Evolutionary conservation across 768 basidiomycete species (phyloP).

Genomic region (Hygrophorus russula): DNA sequence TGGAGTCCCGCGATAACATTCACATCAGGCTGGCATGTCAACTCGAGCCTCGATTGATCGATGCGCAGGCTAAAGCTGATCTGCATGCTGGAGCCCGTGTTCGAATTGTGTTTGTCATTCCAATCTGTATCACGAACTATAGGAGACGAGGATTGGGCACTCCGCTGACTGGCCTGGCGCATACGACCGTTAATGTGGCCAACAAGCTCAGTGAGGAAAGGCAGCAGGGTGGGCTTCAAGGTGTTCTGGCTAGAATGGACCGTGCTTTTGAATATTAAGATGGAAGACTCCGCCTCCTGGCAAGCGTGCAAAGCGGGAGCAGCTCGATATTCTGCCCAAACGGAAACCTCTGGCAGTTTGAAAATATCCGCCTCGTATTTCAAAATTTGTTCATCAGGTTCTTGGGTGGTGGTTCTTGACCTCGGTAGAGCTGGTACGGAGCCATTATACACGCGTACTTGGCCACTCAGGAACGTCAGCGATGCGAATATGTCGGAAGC

Average conservation of each 20-base stretch:
- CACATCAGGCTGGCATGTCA: constrained; percentile 86
- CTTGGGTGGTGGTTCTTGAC: constrained; percentile 24
- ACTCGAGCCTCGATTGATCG: constrained; percentile 75
- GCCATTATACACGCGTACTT: constrained; percentile 60
- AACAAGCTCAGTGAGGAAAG: constrained; percentile 73
- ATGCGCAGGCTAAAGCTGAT: constrained; percentile 86
- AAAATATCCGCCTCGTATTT: constrained; percentile 51
- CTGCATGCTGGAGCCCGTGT: constrained; percentile 41
- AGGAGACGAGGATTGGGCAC: constrained; percentile 3
- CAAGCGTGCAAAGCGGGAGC: constrained; percentile 29
- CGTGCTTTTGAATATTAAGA: constrained; percentile 75
- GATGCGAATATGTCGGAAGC: constrained; percentile 55
- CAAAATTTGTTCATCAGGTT: constrained; percentile 42
- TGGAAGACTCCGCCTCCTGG: constrained; percentile 36
- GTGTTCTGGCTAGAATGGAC: constrained; percentile 84
- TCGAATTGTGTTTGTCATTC: not conserved
- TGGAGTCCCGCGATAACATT: constrained; percentile 83
- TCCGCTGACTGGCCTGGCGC: constrained; percentile 32
- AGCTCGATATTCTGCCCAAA: constrained; percentile 76
- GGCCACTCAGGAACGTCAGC: constrained; percentile 75
- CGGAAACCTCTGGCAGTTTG: constrained; percentile 65
- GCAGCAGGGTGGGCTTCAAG: constrained; percentile 70
- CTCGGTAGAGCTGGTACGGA: constrained; percentile 28
- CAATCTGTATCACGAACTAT: not conserved
- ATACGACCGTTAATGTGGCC: constrained; percentile 60